phyloP scores from a whole-genome alignment of 345 rosid species.

The Physaria fendleri region DNA sequence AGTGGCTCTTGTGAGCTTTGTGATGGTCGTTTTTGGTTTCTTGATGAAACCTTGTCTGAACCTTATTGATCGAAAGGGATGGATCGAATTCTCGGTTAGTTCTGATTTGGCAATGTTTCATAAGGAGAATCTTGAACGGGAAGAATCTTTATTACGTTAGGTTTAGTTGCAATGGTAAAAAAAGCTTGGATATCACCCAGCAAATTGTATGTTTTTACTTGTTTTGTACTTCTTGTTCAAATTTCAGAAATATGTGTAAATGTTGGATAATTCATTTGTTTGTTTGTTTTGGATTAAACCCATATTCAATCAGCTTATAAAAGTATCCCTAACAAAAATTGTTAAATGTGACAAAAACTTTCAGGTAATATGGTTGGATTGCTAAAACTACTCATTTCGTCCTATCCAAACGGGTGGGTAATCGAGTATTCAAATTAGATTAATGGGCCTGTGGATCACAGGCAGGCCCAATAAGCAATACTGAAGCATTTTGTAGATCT shows the following conservation, averaged over 20 bases:
- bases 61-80: constrained; percentile 38
- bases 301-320: no score
- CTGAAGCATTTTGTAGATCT: constrained; percentile 2
- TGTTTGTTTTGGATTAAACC: no score
- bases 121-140: background rate
- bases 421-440: no score
- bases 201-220: background rate
- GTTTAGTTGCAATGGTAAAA: background rate
- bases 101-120: constrained; percentile 20
- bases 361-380: no score
- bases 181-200: background rate
- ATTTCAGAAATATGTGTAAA: no score
- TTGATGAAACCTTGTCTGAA: constrained; percentile 43
- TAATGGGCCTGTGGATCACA: background rate
- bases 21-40: constrained; percentile 48
- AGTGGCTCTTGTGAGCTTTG: constrained; percentile 45
- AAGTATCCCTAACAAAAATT: no score
- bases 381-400: no score
- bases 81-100: constrained; percentile 43
- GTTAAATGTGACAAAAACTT: no score
- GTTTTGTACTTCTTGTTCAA: background rate
- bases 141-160: constrained; percentile 12
- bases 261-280: background rate
- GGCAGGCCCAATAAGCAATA: background rate
- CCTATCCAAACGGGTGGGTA: no score